Conservation (phyloP, 108 stramenopile genomes). For the Cyclotella choctawhatcheeana region DNA sequence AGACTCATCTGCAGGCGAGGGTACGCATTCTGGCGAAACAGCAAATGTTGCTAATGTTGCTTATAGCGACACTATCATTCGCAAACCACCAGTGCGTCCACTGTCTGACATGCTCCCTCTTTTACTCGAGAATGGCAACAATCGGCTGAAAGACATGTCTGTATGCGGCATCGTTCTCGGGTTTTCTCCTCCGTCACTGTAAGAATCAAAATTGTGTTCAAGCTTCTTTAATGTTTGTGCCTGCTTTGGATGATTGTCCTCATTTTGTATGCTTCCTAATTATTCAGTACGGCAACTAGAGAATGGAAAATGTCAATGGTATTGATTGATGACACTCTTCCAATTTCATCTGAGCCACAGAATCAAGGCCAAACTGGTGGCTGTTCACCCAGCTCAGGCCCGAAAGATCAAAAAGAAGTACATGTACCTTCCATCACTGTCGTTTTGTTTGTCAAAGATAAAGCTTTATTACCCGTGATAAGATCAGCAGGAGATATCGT, state of each 20-base stretch:
- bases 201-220: too few species aligned
- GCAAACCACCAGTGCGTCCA: conserved; percentile 14
- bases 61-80: neutral
- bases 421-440: conserved; percentile 55
- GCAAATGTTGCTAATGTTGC: neutral
- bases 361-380: conserved; percentile 12
- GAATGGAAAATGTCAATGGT: conserved; percentile 73
- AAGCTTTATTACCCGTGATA: conserved; percentile 56
- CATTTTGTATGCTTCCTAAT: too few species aligned
- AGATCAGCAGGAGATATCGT: conserved; percentile 69
- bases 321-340: conserved; percentile 69
- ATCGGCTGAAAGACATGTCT: conserved; percentile 36
- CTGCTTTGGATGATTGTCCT: too few species aligned
- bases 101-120: conserved; percentile 12
- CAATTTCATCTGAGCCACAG: conserved; percentile 21
- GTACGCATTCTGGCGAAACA: conserved; percentile 14
- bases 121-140: conserved; percentile 22
- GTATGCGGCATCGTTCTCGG: conserved; percentile 68
- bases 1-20: neutral
- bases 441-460: conserved; percentile 63
- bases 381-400: neutral
- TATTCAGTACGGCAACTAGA: conserved; percentile 63
- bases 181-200: conserved; percentile 53
- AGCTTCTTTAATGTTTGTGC: too few species aligned
- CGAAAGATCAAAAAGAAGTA: conserved; percentile 15